Evolutionary conservation across 345 rosid genomes (phyloP).

Genomic region (Eucalyptus regnans): DNA sequence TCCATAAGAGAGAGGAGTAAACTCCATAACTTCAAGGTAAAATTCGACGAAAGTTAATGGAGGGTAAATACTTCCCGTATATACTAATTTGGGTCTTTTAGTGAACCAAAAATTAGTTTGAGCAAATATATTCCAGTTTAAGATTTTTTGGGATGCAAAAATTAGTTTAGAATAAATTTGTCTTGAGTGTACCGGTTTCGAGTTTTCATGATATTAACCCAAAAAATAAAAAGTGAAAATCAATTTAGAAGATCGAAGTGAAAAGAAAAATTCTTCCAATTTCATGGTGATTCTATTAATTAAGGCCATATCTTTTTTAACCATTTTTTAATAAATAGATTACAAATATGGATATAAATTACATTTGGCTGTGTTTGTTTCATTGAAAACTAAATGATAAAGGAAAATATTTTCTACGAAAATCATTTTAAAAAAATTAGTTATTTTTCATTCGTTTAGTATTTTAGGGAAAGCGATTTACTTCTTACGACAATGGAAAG

Average conservation of each 20-base stretch:
- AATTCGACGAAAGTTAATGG: too few species aligned
- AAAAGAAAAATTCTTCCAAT: neutral
- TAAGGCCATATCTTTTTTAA: neutral
- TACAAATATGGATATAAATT: neutral
- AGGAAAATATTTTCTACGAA: neutral
- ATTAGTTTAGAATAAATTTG: too few species aligned
- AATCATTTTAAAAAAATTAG: neutral
- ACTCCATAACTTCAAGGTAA: too few species aligned
- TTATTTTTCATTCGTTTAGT: too few species aligned
- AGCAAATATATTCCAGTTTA: too few species aligned
- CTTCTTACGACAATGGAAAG: neutral
- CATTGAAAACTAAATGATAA: neutral
- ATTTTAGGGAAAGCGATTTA: too few species aligned
- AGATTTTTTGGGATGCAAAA: too few species aligned
- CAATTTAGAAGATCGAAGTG: neutral
- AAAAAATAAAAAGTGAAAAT: neutral
- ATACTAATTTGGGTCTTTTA: too few species aligned
- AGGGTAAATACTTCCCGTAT: too few species aligned
- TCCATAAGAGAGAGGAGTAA: too few species aligned
- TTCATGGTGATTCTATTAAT: neutral
- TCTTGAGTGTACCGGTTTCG: rapidly evolving
- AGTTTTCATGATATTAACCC: too few species aligned
- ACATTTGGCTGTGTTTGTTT: neutral
- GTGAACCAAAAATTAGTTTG: too few species aligned
- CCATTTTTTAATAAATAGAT: neutral